These are phyloP conservation scores for Epichloe festucae DNA, from an alignment of 2,329 filamentous ascomycete genomes.

Conservation along the genomic window DNA sequence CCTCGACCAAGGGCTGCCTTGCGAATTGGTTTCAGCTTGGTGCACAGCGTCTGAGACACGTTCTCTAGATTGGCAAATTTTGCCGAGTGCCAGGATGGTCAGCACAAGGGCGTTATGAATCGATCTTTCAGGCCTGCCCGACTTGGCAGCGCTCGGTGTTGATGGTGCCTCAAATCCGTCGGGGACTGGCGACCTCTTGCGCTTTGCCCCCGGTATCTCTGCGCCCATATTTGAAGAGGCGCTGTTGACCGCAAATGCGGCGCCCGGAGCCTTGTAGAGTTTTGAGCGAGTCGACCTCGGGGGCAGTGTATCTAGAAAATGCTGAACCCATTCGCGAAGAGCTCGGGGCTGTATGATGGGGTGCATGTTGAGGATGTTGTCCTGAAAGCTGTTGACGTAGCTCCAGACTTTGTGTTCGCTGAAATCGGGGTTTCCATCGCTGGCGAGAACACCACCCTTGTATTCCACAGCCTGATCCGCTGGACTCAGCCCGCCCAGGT, in stretches of 20 bases:
- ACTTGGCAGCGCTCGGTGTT: conserved; percentile 22
- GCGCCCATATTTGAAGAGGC: conserved; percentile 12
- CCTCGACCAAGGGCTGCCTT: conserved; percentile 26
- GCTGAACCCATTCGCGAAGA: conserved; percentile 37
- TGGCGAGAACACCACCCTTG: conserved; percentile 22
- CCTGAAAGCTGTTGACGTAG: conserved; percentile 45
- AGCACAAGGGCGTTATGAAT: conserved; percentile 73
- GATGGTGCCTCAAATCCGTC: conserved; percentile 20
- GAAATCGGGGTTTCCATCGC: conserved; percentile 42
- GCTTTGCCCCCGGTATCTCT: conserved; percentile 30
- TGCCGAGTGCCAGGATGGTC: conserved; percentile 72
- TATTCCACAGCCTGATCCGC: conserved; percentile 26
- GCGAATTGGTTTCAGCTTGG: conserved; percentile 17
- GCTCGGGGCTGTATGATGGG: conserved; percentile 44
- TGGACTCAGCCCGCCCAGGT: conserved; percentile 38
- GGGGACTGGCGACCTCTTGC: conserved; percentile 40
- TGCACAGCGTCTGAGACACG: conserved; percentile 45
- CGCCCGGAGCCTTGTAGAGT: conserved; percentile 16
- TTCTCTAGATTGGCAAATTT: conserved; percentile 52
- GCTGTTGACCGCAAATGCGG: conserved; percentile 20
- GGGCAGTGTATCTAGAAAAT: conserved; percentile 40
- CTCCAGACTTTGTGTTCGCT: conserved; percentile 34
- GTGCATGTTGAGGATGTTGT: conserved; percentile 52
- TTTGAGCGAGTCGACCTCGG: conserved; percentile 12
- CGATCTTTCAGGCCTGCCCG: conserved; percentile 46